These are phyloP conservation scores for Rhizophagus sp. DNA, from an alignment of 192 early-diverging fungal species.

Conservation along the genomic window DNA sequence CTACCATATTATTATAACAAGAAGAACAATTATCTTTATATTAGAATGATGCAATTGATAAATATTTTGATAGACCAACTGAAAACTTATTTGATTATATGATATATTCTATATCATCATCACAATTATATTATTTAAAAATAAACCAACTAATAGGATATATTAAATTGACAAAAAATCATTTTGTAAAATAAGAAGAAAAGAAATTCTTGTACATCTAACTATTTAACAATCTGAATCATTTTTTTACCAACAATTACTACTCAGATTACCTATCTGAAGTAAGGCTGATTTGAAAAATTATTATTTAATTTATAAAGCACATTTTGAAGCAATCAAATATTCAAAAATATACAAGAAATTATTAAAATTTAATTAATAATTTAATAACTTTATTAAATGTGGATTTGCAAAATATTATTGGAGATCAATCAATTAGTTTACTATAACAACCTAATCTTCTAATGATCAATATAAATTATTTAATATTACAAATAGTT, in stretches of 20 bases:
- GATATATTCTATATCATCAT: not conserved
- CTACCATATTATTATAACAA: no score
- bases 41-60: not conserved
- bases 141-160: not conserved
- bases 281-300: no score
- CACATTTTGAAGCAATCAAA: no score
- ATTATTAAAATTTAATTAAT: no score
- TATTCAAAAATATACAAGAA: no score
- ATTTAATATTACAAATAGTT: not conserved
- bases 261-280: no score
- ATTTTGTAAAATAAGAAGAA: not conserved
- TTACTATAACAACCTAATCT: no score
- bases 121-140: not conserved
- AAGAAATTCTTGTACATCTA: not conserved
- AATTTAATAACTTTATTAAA: no score
- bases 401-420: no score
- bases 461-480: not conserved
- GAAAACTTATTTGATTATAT: not conserved
- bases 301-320: no score
- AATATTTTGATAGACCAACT: constrained; percentile 1
- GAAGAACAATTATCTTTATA: not conserved
- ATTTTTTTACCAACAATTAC: no score
- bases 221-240: not conserved
- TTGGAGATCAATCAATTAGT: no score
- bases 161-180: not conserved